Evolutionary conservation across 352 stramenopile species (phyloP).

Genomic region (Achlya hypogyna): DNA sequence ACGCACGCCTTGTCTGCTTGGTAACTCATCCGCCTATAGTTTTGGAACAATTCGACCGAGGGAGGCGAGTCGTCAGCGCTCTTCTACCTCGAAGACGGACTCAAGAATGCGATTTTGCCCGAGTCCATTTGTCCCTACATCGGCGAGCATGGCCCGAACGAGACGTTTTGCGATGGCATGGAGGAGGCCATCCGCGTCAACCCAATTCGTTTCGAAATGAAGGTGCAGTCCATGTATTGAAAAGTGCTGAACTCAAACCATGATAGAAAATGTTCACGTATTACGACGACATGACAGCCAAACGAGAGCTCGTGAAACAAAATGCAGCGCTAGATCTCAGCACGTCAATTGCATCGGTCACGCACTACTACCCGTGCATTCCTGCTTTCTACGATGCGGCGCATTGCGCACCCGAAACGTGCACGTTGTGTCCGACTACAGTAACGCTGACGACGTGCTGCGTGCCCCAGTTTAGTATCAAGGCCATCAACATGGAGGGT

Average conservation of each 20-base stretch:
- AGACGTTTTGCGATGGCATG: conserved; percentile 53
- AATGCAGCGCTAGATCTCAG: conserved; percentile 69
- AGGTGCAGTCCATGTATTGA: conserved; percentile 20
- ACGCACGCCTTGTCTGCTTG: neutral
- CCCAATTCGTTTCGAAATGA: conserved; percentile 59
- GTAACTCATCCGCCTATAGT: conserved; percentile 20
- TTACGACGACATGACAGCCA: conserved; percentile 76
- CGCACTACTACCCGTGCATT: conserved; percentile 74
- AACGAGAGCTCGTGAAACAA: conserved; percentile 57
- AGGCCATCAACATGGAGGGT: conserved; percentile 72
- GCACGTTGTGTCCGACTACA: conserved; percentile 57
- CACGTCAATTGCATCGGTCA: conserved; percentile 59
- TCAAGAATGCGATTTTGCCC: conserved; percentile 63
- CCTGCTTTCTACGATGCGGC: conserved; percentile 38
- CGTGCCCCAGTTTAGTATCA: conserved; percentile 51
- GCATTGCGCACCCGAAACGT: conserved; percentile 52
- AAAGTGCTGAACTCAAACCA: neutral
- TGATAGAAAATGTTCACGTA: conserved; percentile 63
- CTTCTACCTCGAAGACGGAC: conserved; percentile 64
- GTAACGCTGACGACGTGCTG: conserved; percentile 70
- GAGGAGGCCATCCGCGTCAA: conserved; percentile 37
- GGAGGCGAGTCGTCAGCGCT: conserved; percentile 59
- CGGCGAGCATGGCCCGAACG: conserved; percentile 33
- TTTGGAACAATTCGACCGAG: conserved; percentile 74
- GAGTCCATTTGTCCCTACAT: conserved; percentile 63